Base-by-base conservation (phyloP, 1,284 basidiomycete species). In the Cryptococcus maquisensis region DNA sequence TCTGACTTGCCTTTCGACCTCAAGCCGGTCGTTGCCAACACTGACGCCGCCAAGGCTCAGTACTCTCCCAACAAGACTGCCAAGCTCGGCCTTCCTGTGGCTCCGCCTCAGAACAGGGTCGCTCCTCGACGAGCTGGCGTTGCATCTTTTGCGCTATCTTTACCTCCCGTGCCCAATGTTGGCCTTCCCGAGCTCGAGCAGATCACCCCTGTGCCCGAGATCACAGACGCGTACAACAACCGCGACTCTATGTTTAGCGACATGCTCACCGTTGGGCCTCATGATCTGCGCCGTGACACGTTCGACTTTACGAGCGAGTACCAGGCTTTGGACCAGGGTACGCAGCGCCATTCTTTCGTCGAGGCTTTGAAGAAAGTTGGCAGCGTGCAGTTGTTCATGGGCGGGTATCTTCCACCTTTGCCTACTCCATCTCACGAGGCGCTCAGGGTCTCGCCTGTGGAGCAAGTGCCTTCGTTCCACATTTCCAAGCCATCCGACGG, bases 271-370 rank as follows among this genome's bases (percentile, higher is more conserved):
- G 36, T 43, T 18, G 47, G 18, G 9, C 41, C 36, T 32, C 51
- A 36, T 16, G 62, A 63, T 15, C 40, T 47, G 24, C 86, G 85
- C 73, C 28, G 28, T 32, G 84, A 82, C 63, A 87, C 86, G 1
- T 93, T 92, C 61, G 89, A 92, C 69, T 93, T 92, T 66, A 91
- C 89, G 0, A 85, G 83, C 21, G 90, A 91, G 71, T 77, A 89
- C 47, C 78, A 81, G 67, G 82, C 79, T 59, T 80, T 92, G 42
- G 85, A 85, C 54, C 83, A 85, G 63, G 86, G 86, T 24, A 84
- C 69, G 3, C 83, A 83, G 0, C 76, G 87, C 4, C 78, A 76
- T 6, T 90, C 87, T 70, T 92, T 93, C 65, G 84, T 92, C 3
- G 87, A 89, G 39, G 68, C 71, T 16, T 24, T 74, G 12, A 56